Base-by-base conservation (phyloP, 148 eudicot species). In the Rheum nobile region DNA sequence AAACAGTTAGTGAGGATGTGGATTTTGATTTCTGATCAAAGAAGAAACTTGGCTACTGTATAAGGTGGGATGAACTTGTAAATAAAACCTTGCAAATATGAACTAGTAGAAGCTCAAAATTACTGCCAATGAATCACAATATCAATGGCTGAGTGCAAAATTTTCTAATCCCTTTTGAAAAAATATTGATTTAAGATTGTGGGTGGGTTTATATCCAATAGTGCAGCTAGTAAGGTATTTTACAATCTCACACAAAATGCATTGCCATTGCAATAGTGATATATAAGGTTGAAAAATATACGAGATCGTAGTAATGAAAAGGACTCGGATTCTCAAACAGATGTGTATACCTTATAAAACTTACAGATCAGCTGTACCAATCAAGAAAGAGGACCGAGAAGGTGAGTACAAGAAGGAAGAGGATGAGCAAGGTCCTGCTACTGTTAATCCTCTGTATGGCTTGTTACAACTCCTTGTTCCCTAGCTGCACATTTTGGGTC, bases 371-470 rank as follows among this genome's bases (percentile, higher is more conserved):
- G 74, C 76, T 94, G 57, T 94, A 94, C 97, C 98, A 91, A 82
- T 94, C 97, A 72, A 94, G 91, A 78, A 89, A 94, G 65, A 94
- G 84, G 80, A 94, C 71, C 6, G 97, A 80, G 76, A 94, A 88
- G 34, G 96, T 88, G 72, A 91, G 88, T 47, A 94, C 97, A 80
- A 88, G 77, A 4, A 91, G 81, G 79, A 91, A 95, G 34, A 91
- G 87, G 83, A 88, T 26, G 71, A 95, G 93, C 78, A 95, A 95
- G 1, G 96, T 91, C 80, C 93, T 90, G 87, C 97, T 95, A 80
- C 96, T 83, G 83, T 91, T 88, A 79, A 86, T 95, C 76, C 96
- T 82, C 47, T 88, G 91, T 75, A 95, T 87, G 77, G 98, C 98
- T 75, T 91, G 91, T 1, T 86, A 76, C 74, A 95, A 75, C 84